These are phyloP conservation scores for Solanum virginianum DNA, from an alignment of 257 asterid species.

Conservation along the genomic window DNA sequence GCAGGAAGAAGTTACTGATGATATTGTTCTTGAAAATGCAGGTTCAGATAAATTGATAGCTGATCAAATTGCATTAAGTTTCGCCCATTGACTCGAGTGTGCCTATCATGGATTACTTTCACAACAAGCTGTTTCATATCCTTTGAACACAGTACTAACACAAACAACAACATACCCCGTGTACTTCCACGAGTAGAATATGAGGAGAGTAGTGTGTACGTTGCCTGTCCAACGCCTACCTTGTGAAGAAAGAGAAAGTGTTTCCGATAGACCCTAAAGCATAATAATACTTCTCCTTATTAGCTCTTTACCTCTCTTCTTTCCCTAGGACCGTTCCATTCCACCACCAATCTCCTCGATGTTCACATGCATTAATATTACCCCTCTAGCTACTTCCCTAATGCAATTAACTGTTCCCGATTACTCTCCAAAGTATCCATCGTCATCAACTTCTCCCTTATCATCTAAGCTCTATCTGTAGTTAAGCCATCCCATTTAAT, in stretches of 20 bases:
- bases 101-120: neutral
- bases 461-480: neutral
- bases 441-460: neutral
- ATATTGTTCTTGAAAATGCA: neutral
- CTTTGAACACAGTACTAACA: neutral
- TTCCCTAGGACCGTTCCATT: neutral
- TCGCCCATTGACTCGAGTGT: conserved; percentile 2
- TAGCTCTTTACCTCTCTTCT: no score
- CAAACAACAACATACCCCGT: neutral
- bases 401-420: neutral
- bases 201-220: no score
- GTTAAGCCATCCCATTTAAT: neutral
- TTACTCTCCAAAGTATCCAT: neutral
- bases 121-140: neutral
- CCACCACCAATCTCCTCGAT: neutral
- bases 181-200: neutral
- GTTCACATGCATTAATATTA: neutral
- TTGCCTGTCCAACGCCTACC: no score
- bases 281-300: neutral
- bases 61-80: neutral
- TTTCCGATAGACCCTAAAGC: neutral
- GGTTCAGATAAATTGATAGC: neutral
- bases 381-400: neutral
- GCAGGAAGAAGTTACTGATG: neutral
- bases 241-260: no score